Evolutionary conservation across 2,329 filamentous ascomycete species (phyloP).

Genomic region (Aspergillus brasiliensis): DNA sequence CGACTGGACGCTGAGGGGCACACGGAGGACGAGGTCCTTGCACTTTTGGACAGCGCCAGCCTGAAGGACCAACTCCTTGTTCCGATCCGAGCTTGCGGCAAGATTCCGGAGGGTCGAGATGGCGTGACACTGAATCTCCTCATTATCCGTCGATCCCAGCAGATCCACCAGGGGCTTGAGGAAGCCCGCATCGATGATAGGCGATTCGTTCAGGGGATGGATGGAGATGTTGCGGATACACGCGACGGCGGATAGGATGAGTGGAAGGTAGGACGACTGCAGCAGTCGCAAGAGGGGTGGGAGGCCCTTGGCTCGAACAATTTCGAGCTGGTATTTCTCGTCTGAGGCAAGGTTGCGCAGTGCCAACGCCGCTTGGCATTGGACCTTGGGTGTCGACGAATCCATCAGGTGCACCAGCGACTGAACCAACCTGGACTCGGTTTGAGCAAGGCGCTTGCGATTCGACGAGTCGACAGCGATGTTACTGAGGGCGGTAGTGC

Average conservation of each 20-base stretch:
- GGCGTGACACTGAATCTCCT: constrained; percentile 98
- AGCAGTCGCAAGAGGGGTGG: constrained; percentile 83
- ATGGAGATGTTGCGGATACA: constrained; percentile 99
- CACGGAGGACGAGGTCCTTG: constrained; percentile 92
- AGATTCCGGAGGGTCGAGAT: constrained; percentile 96
- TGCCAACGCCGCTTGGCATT: constrained; percentile 93
- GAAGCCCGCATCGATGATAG: constrained; percentile 97
- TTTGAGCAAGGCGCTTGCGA: constrained; percentile 85
- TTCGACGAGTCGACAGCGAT: constrained; percentile 94
- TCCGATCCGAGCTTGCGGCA: constrained; percentile 93
- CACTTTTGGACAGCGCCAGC: constrained; percentile 97
- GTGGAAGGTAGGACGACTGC: constrained; percentile 90
- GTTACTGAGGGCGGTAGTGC: constrained; percentile 96
- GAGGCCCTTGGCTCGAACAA: constrained; percentile 85
- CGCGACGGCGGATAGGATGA: constrained; percentile 94
- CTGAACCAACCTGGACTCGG: constrained; percentile 87
- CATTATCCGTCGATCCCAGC: constrained; percentile 91
- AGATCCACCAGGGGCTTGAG: constrained; percentile 90
- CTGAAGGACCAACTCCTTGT: constrained; percentile 96
- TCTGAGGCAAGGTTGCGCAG: constrained; percentile 94
- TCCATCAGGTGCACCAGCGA: constrained; percentile 96
- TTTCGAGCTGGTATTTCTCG: constrained; percentile 98
- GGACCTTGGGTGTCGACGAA: constrained; percentile 93
- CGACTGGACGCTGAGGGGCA: constrained; percentile 91
- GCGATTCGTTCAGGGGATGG: constrained; percentile 94